Base-by-base conservation (phyloP, 2,329 filamentous ascomycete species). In the Nectriaceae sp. region DNA sequence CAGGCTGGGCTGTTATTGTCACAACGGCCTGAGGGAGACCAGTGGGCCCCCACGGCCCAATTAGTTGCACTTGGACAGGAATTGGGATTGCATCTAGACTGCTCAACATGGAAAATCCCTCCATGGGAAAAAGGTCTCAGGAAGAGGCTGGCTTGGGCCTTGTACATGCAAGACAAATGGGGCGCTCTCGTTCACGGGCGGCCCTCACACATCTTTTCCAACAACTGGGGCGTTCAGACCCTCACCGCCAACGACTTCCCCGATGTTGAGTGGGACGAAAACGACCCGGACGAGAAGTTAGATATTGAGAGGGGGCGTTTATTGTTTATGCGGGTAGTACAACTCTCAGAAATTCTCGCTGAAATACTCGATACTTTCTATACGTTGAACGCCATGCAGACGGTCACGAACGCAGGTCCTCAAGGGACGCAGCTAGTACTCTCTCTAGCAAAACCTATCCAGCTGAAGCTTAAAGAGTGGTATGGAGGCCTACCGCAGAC, bases 101-200 rank as follows among this genome's bases (percentile, higher is more conserved):
- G 90, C 71, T 83, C 87, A 4, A 77, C 78, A 44, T 96, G 92
- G 92, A 89, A 89, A 53, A 93, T 96, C 45, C 89, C 91, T 21
- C 78, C 79, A 0, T 96, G 91, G 90, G 91, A 96, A 68, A 87
- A 88, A 59, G 88, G 90, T 0, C 69, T 96, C 49, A 80, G 92
- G 52, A 94, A 93, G 66, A 83, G 92, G 41, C 80, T 96, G 36
- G 90, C 90, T 1, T 96, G 92, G 91, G 91, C 89, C 2, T 70
- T 96, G 42, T 96, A 94, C 66, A 93, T 95, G 87, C 90, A 96
- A 70, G 92, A 97, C 70, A 95, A 80, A 69, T 96, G 91, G 91
- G 89, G 88, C 15, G 86, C 90, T 2, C 75, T 96, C 18, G 85
- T 94, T 20, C 89, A 95, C 62, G 90, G 90, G 40, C 85, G 90